A percentile compares a stretch with the other conserved stretches of the same genome.
Conservation (phyloP, 768 basidiomycete genomes). For the Podaxis sp. region DNA sequence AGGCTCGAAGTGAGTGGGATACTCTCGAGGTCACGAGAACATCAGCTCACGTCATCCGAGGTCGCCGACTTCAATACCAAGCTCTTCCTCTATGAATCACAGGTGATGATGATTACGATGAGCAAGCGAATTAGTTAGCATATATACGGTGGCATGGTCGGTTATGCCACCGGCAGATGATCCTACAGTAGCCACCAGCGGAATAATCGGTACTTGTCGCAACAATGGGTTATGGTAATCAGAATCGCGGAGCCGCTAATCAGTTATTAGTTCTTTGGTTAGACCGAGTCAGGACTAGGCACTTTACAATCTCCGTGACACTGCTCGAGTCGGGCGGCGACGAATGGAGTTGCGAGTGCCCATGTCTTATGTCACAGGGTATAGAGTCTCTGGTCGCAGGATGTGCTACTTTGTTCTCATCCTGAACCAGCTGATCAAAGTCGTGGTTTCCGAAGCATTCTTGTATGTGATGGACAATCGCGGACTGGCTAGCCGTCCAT, state of each 20-base stretch:
- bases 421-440: not conserved
- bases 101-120: not conserved
- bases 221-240: not conserved
- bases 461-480: not conserved
- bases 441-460: not conserved
- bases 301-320: too few relatives aligned
- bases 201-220: not conserved
- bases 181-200: not conserved
- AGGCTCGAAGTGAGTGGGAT: not conserved
- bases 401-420: not conserved
- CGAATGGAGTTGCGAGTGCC: too few relatives aligned
- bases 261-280: not conserved
- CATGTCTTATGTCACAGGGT: too few relatives aligned
- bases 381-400: too few relatives aligned
- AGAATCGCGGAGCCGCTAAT: too few relatives aligned
- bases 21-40: not conserved
- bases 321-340: too few relatives aligned
- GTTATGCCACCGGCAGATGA: not conserved
- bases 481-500: not conserved
- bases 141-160: not conserved
- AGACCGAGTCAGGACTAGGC: not conserved
- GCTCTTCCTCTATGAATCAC: conserved; percentile 6
- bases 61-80: not conserved
- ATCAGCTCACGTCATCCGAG: not conserved
- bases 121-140: not conserved